Conservation (phyloP, 306 rosid genomes). For the Citrullus colocynthis region DNA sequence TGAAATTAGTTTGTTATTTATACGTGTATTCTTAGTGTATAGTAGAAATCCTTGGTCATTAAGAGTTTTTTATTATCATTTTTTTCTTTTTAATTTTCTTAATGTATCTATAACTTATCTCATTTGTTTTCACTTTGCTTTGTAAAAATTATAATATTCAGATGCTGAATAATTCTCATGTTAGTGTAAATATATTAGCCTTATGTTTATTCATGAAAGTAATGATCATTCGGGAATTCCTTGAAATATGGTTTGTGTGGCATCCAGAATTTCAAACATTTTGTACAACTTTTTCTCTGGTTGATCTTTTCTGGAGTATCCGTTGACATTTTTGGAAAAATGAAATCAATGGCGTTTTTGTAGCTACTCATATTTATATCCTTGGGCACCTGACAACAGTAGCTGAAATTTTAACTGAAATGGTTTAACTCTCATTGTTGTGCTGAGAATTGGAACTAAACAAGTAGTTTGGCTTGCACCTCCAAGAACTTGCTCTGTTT, state of each 20-base stretch:
- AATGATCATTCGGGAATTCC: neutral
- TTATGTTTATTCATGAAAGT: neutral
- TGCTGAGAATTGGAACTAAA: neutral
- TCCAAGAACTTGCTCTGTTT: neutral
- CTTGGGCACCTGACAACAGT: neutral
- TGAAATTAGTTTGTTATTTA: neutral
- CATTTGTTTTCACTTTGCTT: neutral
- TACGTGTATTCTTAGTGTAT: neutral
- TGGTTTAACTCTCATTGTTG: neutral
- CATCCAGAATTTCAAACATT: neutral
- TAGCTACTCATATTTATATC: neutral
- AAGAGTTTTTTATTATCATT: neutral
- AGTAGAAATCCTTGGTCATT: neutral
- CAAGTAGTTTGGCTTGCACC: neutral
- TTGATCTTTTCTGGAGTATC: neutral
- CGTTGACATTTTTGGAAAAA: neutral
- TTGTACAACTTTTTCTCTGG: neutral
- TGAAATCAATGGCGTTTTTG: neutral
- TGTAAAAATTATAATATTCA: neutral
- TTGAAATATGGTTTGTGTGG: neutral
- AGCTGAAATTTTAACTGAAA: neutral
- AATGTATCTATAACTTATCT: neutral
- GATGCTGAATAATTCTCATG: neutral
- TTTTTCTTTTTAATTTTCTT: too few relatives aligned
- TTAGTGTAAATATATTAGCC: neutral